Conservation (phyloP, 1,284 basidiomycete genomes). For the Melampsora americana region DNA sequence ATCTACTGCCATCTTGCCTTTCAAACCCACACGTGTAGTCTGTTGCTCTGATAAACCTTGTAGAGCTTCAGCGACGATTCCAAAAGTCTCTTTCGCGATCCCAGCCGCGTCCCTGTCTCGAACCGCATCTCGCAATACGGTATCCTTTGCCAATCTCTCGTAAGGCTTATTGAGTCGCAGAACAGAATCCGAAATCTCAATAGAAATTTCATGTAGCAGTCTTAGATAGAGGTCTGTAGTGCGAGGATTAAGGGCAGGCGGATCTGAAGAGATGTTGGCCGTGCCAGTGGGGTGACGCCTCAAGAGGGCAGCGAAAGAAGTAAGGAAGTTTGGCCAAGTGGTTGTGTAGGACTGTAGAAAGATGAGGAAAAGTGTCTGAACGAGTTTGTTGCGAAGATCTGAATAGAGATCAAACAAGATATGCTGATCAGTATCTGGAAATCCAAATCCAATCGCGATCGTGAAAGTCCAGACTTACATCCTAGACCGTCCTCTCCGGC, state of each 20-base stretch:
- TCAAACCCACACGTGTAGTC: conserved; percentile 43
- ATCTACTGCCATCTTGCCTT: conserved; percentile 61
- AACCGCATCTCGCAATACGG: conserved; percentile 79
- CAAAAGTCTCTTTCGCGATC: conserved; percentile 82
- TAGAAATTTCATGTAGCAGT: conserved; percentile 81
- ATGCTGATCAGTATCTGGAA: conserved; percentile 23
- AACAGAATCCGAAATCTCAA: conserved; percentile 85
- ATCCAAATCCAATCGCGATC: not conserved
- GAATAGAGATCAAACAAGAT: conserved; percentile 27
- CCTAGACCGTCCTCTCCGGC: conserved; percentile 21
- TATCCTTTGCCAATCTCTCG: conserved; percentile 72
- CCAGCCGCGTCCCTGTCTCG: conserved; percentile 74
- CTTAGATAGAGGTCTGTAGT: conserved; percentile 80
- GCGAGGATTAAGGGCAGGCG: conserved; percentile 68
- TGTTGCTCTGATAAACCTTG: conserved; percentile 44
- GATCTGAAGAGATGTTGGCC: conserved; percentile 58
- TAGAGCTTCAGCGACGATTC: conserved; percentile 70
- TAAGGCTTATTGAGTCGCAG: conserved; percentile 67
- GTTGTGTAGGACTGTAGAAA: conserved; percentile 84
- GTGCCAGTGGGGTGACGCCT: conserved; percentile 70
- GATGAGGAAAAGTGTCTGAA: conserved; percentile 90
- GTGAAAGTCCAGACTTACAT: conserved; percentile 21
- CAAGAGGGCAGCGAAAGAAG: conserved; percentile 56
- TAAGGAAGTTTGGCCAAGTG: conserved; percentile 69
- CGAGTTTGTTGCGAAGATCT: conserved; percentile 95